These are phyloP conservation scores for Silene vulgaris DNA, from an alignment of 179 eudicot genomes.

Conservation along the genomic window DNA sequence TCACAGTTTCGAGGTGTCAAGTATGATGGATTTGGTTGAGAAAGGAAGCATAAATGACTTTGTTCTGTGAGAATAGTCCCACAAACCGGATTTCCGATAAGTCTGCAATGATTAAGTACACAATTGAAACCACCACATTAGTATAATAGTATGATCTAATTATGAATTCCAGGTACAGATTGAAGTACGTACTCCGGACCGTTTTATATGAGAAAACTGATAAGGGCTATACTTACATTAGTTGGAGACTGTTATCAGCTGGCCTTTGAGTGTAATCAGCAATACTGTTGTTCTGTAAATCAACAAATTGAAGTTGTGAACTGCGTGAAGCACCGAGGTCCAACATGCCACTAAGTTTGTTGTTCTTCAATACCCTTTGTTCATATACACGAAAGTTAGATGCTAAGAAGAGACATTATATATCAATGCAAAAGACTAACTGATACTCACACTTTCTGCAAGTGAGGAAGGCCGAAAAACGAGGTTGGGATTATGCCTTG, in stretches of 20 bases:
- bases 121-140: neutral
- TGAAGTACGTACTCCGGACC: no score
- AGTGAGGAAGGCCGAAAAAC: conserved; percentile 37
- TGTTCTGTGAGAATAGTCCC: neutral
- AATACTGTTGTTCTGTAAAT: conserved; percentile 49
- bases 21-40: conserved; percentile 34
- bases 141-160: no score
- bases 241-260: conserved; percentile 19
- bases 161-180: neutral
- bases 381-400: conserved; percentile 11
- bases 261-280: conserved; percentile 19
- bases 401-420: neutral
- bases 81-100: conserved; percentile 42
- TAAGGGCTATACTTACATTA: conserved; percentile 42
- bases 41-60: conserved; percentile 36
- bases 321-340: conserved; percentile 41
- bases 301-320: conserved; percentile 46
- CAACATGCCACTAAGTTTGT: conserved; percentile 44
- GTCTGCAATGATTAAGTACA: conserved; percentile 34
- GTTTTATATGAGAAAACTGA: neutral
- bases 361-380: conserved; percentile 37
- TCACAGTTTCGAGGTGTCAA: conserved; percentile 46
- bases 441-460: conserved; percentile 38
- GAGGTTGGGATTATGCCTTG: conserved; percentile 37
- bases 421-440: no score